Percentiles rank a stretch among this genome's conserved stretches.
Evolutionary conservation across 257 asterid genomes (phyloP).

Genomic region (Przewalskia tangutica): DNA sequence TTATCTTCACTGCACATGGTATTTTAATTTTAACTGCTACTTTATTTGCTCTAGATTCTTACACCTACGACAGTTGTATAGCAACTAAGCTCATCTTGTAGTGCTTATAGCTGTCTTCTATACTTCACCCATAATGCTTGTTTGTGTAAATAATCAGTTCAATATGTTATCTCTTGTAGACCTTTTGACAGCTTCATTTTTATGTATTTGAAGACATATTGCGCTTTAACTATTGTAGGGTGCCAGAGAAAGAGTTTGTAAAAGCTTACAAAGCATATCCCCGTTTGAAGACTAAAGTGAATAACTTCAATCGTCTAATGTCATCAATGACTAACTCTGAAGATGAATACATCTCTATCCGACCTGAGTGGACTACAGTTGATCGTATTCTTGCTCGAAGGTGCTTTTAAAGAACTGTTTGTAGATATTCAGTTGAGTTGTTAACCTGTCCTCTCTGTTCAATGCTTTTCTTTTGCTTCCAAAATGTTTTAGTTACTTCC

Average conservation of each 20-base stretch:
- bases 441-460: not conserved
- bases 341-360: constrained; percentile 73
- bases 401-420: constrained; percentile 22
- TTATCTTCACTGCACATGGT: constrained; percentile 94
- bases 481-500: not conserved
- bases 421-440: not conserved
- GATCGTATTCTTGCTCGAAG: constrained; percentile 89
- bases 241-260: constrained; percentile 75
- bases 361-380: constrained; percentile 95
- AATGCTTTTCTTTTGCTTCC: not conserved
- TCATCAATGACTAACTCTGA: constrained; percentile 57
- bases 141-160: not conserved
- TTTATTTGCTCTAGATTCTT: not conserved
- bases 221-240: constrained; percentile 46
- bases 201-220: not conserved
- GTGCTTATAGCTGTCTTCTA: not conserved
- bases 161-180: not conserved
- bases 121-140: not conserved
- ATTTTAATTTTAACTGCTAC: constrained; percentile 7
- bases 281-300: constrained; percentile 77
- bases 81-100: not conserved
- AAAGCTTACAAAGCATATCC: constrained; percentile 90
- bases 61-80: not conserved
- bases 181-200: not conserved
- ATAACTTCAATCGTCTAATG: constrained; percentile 66